A percentile compares a stretch with the other conserved stretches of the same genome.
Conservation (phyloP, 805 yeast genomes). For the Saturnispora quitensis region DNA sequence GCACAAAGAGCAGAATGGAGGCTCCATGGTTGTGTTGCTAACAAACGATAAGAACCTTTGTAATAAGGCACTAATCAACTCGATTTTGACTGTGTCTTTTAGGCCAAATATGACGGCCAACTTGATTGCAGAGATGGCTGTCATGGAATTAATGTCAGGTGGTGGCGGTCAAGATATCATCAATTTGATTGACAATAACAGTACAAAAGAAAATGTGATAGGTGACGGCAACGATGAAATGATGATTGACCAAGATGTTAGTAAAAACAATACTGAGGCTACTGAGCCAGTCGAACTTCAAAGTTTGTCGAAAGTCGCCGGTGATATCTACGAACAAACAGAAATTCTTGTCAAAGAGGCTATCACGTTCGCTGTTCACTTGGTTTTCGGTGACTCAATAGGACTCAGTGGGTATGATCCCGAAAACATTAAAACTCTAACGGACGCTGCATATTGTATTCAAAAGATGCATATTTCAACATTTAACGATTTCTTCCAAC, state of each 20-base stretch:
- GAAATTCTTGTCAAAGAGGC: slow-evolving; percentile 34
- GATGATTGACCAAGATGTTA: slow-evolving; percentile 11
- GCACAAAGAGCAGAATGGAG: slow-evolving; percentile 20
- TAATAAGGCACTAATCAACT: slow-evolving; percentile 62
- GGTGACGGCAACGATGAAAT: slow-evolving; percentile 11
- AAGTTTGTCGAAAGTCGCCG: neutral
- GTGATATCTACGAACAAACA: slow-evolving; percentile 32
- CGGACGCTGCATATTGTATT: slow-evolving; percentile 35
- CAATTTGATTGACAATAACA: slow-evolving; percentile 8
- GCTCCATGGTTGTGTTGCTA: slow-evolving; percentile 45
- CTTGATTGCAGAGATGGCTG: slow-evolving; percentile 33
- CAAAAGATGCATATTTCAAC: slow-evolving; percentile 46
- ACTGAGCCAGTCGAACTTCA: neutral
- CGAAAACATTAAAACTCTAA: slow-evolving; percentile 27
- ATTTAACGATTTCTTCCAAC: slow-evolving; percentile 40
- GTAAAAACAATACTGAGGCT: neutral
- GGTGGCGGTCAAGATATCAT: neutral
- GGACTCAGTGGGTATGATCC: slow-evolving; percentile 42
- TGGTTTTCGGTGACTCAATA: slow-evolving; percentile 49
- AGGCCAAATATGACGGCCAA: slow-evolving; percentile 36
- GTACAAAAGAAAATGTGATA: neutral
- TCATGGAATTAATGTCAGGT: slow-evolving; percentile 23
- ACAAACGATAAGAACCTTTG: slow-evolving; percentile 85
- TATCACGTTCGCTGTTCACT: slow-evolving; percentile 41
- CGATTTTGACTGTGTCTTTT: slow-evolving; percentile 51